Evolutionary conservation across 2,329 filamentous ascomycete genomes (phyloP), one percentile per base, ranked within the genome.

Genomic region (Epichloe gansuensis): DNA sequence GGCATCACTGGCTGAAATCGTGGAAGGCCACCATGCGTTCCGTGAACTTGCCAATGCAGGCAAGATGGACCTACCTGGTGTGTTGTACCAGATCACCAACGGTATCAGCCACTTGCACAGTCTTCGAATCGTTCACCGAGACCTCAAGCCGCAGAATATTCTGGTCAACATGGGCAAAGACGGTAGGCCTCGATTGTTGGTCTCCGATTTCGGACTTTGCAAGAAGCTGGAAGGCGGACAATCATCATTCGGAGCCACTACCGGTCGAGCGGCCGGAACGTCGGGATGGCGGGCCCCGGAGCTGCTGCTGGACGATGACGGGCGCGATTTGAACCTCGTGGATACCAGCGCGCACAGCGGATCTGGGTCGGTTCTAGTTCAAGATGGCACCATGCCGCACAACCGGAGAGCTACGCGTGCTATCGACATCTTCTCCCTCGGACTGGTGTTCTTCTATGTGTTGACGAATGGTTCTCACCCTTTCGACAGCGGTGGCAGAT

Each of bases 371-470:
- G 72, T 76, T n/a, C 71, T 80, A 5, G 74, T 78, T 8, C 74
- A 73, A 42, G 73, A 80, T 12, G 78, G 81, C 17, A 72, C 81
- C 66, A 78, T 74, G 70, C 75, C 62, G 59, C 82, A 81, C 59
- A 62, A 61, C 46, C 84, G 90, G 54, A 86, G 93, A 50, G 91
- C 94, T 6, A 98, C 95, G 46, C 85, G 93, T 46, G 88, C 93
- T 8, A 96, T 97, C 56, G 93, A 98, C 65, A 95, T 98, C 28
- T 98, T 98, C 72, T 95, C 91, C 0, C 78, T 98, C 38, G 93
- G 93, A 1, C 85, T 95, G 51, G 90, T 98, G n/a, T 98, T 96
- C 74, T 97, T 91, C 72, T 98, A 96, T 66, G 91, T 97, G n/a
- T 76, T 98, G 55, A 96, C 91, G 1, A 87, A 90, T 56, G 93